A percentile compares a stretch with the other conserved stretches of the same genome.
Evolutionary conservation across 805 yeast genomes (phyloP).

Genomic region (Zygoascus tannicola): DNA sequence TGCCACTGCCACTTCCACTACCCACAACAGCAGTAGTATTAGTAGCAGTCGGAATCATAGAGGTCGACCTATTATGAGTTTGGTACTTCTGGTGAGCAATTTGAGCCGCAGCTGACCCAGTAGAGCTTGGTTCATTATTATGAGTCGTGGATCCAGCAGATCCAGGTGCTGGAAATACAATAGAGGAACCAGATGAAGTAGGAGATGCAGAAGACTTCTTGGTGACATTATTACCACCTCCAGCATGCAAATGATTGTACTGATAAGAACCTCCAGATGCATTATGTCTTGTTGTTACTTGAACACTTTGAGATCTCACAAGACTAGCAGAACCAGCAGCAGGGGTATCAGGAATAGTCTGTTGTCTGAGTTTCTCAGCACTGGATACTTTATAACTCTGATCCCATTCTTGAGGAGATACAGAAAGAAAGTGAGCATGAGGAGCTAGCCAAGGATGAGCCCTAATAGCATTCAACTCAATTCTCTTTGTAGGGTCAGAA

Average conservation of each 20-base stretch:
- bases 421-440: slow-evolving; percentile 70
- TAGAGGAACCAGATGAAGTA: background rate
- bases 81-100: background rate
- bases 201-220: slow-evolving; percentile 1
- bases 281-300: slow-evolving; percentile 10
- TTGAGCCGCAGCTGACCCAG: background rate
- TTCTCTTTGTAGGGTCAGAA: slow-evolving; percentile 73
- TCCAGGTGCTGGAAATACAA: background rate
- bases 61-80: background rate
- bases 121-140: background rate
- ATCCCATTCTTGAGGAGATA: slow-evolving; percentile 90
- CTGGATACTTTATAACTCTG: slow-evolving; percentile 20
- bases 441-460: slow-evolving; percentile 85
- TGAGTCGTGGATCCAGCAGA: background rate
- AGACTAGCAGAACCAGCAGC: slow-evolving; percentile 8
- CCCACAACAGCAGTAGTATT: background rate
- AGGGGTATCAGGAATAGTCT: slow-evolving; percentile 2
- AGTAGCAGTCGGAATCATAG: background rate
- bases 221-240: background rate
- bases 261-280: background rate
- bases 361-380: slow-evolving; percentile 4
- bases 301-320: slow-evolving; percentile 20
- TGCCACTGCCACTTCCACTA: background rate
- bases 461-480: slow-evolving; percentile 57
- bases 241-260: background rate